Base-by-base conservation (phyloP, 2,329 filamentous ascomycete genomes). In the Aspergillus ruber region DNA sequence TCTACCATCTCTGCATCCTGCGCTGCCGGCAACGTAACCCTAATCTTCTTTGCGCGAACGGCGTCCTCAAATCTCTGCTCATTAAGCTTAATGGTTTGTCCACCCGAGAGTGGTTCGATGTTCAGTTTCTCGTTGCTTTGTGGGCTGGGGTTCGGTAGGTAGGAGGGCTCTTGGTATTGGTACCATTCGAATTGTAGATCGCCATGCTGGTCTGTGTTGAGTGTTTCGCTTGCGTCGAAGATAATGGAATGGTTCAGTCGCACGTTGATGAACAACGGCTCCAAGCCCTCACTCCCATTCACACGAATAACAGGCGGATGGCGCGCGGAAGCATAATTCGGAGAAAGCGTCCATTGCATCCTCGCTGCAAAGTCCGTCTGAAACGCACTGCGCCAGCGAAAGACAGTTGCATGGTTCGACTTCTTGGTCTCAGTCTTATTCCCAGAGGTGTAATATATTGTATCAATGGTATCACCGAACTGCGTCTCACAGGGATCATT, bases 341-440 rank as follows among this genome's bases (percentile, higher is more conserved):
- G 25, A 1, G 51, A 48, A 3, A 71, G 59, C 12, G 64, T 75
- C 77, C 66, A 79, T 55, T 69, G 72, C 55, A 75, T 76, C 21
- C 66, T 63, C 20, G 67, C 76, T 8, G 66, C 75, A 56, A 74
- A 79, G 46, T 78, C 75, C 42, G 73, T 71, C 57, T 78, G 75
- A 48, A 73, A 79, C 0, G 75, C 74, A 45, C 72, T 63, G 12
- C 75, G 59, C 77, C 75, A 79, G n/a, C 76, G 64, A 75, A 76
- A 79, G 27, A 79, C 73, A 0, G 73, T 75, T 2, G 74, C 74
- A 18, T 76, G 70, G 43, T 74, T 77, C 33, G 61, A 64, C 29
- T 57, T 56, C 47, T 63, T 61, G 2, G 44, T 59, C 62, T 45
- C 4, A 68, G 66, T 40, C 1, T 51, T 50, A 49, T 74, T 70